Evolutionary conservation across 169 alveolate species (phyloP), one percentile per base, ranked within the genome.

Genomic region (Cyclospora cayetanensis): DNA sequence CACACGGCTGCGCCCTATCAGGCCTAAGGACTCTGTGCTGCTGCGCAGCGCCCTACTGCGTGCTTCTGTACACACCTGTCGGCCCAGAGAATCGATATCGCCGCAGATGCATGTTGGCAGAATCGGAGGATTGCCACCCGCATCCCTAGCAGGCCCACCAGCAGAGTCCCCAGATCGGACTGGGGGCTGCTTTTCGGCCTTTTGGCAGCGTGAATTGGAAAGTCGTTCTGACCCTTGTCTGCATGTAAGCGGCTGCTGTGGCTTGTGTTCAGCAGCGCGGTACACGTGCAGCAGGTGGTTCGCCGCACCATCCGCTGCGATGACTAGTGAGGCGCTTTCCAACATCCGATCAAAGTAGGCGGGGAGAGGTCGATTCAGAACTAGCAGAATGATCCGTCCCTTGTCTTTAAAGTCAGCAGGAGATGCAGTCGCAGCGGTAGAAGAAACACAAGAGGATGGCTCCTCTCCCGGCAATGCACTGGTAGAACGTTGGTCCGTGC

Each of bases 231-330:
- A n/a, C 63, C 12, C 63, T 0, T n/a, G 27, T 22, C 79, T 34
- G 79, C 79, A 27, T 11, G 22, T 66, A 2, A 50, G 79, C 79
- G 27, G 39, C 79, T 66, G 79, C 22, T 34, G 37, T 11, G 0
- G 39, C 46, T 34, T 18, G 46, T 11, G 0, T 15, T 66, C 46
- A n/a, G 39, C 46, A 11, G 39, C 15, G 7, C 0, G 15, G 79
- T 66, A 66, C 18, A 66, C n/a, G 42, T 25, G 79, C 79, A n/a
- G 79, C 79, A 66, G 11, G 46, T 66, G 79, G 79, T 66, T 66
- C 4, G 79, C 79, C 7, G 79, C 79, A 29, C 79, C 79, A 34
- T 66, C 79, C 34, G 79, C 79, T 29, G 79, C 79, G 39, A 66
- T 12, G 37, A 66, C 42, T 15, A 66, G 79, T 15, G 79, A 25